Evolutionary conservation across 352 stramenopile species (phyloP).

Genomic region (Phytophthora lateralis): DNA sequence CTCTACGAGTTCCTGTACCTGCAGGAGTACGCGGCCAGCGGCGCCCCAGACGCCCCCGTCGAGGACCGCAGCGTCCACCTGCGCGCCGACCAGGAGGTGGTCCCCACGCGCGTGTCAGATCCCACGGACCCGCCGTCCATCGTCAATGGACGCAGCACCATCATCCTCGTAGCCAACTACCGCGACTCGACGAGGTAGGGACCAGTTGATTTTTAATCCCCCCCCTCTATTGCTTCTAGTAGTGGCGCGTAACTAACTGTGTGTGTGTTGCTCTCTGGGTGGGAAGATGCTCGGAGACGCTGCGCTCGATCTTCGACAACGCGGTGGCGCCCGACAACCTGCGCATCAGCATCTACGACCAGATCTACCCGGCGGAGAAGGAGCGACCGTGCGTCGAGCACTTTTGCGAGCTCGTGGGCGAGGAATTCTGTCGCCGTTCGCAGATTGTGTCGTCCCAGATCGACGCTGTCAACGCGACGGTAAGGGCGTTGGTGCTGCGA

Average conservation of each 20-base stretch:
- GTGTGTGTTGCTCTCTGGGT: constrained; percentile 5
- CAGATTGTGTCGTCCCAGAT: constrained; percentile 79
- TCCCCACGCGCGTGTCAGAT: constrained; percentile 8
- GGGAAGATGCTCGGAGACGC: constrained; percentile 69
- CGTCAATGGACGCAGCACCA: constrained; percentile 69
- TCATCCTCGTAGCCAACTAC: constrained; percentile 85
- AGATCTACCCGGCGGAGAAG: constrained; percentile 73
- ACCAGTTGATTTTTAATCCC: too few relatives aligned
- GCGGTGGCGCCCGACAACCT: constrained; percentile 58
- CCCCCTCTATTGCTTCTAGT: neutral
- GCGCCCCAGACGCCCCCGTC: constrained; percentile 32
- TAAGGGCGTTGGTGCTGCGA: constrained; percentile 23
- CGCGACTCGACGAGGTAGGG: constrained; percentile 68
- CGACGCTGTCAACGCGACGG: constrained; percentile 68
- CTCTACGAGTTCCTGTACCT: constrained; percentile 85
- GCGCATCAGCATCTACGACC: constrained; percentile 70
- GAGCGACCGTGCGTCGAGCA: constrained; percentile 67
- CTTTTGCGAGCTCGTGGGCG: constrained; percentile 73
- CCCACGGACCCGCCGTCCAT: constrained; percentile 38
- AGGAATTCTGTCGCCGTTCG: constrained; percentile 54
- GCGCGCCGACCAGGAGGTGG: constrained; percentile 32
- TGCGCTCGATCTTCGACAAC: constrained; percentile 82
- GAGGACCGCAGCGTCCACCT: constrained; percentile 39
- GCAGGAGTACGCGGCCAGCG: constrained; percentile 63
- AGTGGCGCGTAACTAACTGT: neutral